phyloP scores from a whole-genome alignment of 2,329 filamentous ascomycete species.

The Penicillium sp. region DNA sequence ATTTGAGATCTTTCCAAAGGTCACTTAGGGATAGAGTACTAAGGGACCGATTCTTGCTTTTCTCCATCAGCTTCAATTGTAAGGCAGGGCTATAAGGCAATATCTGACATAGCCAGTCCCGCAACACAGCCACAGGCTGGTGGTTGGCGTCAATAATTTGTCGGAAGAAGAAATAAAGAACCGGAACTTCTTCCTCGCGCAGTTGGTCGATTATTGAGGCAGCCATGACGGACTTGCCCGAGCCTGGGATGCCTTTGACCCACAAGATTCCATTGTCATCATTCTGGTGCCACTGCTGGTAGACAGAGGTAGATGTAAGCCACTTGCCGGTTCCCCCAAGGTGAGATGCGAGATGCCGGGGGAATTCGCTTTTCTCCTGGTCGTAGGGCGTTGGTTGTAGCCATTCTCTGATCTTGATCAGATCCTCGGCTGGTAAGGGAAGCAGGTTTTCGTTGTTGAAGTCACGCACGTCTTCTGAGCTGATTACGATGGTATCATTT shows the following conservation, averaged over 20 bases:
- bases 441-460: not conserved
- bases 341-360: not conserved
- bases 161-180: slow-evolving; percentile 23
- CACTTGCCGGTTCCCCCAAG: slow-evolving; percentile 17
- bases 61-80: not conserved
- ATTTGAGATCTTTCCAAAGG: slow-evolving; percentile 1
- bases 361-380: not conserved
- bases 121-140: slow-evolving; percentile 9
- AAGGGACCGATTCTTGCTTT: not conserved
- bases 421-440: not conserved
- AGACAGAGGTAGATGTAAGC: slow-evolving; percentile 10
- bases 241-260: slow-evolving; percentile 24
- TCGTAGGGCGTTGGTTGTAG: slow-evolving; percentile 1
- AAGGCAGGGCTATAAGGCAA: slow-evolving; percentile 11
- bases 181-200: not conserved
- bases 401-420: slow-evolving; percentile 2
- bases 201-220: slow-evolving; percentile 14
- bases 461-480: not conserved
- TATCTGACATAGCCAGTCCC: slow-evolving; percentile 12
- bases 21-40: not conserved
- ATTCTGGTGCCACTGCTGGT: slow-evolving; percentile 10
- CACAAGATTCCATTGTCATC: slow-evolving; percentile 15
- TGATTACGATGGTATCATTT: not conserved
- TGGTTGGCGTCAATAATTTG: slow-evolving; percentile 21
- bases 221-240: slow-evolving; percentile 25